phyloP scores from a whole-genome alignment of 352 stramenopile species.

The Pythium aphanidermatum region DNA sequence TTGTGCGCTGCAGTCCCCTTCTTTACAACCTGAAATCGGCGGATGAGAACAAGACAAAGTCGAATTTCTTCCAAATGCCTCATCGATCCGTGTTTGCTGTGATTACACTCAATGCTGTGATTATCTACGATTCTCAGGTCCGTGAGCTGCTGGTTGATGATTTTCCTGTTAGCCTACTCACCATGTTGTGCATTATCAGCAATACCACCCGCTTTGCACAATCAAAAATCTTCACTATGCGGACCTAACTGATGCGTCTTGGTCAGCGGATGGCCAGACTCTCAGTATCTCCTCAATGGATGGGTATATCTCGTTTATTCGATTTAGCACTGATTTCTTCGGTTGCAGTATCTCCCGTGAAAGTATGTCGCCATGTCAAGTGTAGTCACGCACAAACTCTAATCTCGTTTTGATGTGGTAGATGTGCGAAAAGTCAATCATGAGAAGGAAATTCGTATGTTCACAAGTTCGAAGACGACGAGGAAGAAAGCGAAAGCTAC shows the following conservation, averaged over 20 bases:
- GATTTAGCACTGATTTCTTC: conserved; percentile 87
- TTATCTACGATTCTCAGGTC: conserved; percentile 95
- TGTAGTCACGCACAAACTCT: no score
- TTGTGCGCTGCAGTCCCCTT: conserved; percentile 91
- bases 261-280: conserved; percentile 87
- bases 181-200: conserved; percentile 21
- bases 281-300: conserved; percentile 94
- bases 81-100: conserved; percentile 91
- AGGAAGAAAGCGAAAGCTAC: conserved; percentile 44
- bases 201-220: conserved; percentile 81
- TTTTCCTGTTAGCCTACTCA: not conserved
- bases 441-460: conserved; percentile 46
- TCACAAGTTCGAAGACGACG: conserved; percentile 46
- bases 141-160: not conserved
- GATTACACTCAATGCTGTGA: conserved; percentile 89
- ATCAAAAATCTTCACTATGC: conserved; percentile 93
- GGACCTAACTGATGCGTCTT: conserved; percentile 91
- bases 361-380: conserved; percentile 4
- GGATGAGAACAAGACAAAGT: not conserved
- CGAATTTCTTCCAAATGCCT: conserved; percentile 76
- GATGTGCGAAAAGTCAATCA: conserved; percentile 43
- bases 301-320: conserved; percentile 93
- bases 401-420: conserved; percentile 10
- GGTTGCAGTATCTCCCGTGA: conserved; percentile 21
- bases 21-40: conserved; percentile 79